A percentile compares a stretch with the other conserved stretches of the same genome.
These are phyloP conservation scores for Penicillium sp. DNA, from an alignment of 2,329 filamentous ascomycete species.

Conservation along the genomic window DNA sequence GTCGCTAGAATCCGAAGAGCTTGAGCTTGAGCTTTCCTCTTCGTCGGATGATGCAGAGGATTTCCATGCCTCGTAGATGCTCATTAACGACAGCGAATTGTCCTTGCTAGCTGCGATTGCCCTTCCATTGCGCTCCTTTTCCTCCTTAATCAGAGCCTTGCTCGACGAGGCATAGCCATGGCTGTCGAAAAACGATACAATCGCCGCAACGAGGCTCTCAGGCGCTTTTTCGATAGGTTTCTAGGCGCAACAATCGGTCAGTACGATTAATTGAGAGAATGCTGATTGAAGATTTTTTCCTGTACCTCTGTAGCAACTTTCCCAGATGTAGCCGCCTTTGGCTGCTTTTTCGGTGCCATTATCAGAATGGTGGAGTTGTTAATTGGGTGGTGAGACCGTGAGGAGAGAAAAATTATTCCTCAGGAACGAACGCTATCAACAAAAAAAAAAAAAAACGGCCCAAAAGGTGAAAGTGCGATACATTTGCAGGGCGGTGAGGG, in stretches of 20 bases:
- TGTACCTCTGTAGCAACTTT: constrained; percentile 15
- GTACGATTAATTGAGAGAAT: not conserved
- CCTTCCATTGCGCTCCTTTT: constrained; percentile 36
- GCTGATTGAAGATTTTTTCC: not conserved
- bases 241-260: not conserved
- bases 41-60: constrained; percentile 15
- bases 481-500: constrained; percentile 11
- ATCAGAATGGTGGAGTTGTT: not conserved
- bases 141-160: constrained; percentile 61
- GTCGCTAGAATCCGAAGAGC: constrained; percentile 25
- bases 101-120: constrained; percentile 22
- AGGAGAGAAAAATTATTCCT: not conserved
- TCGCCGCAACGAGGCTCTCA: constrained; percentile 56
- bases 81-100: constrained; percentile 35
- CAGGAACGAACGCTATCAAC: not conserved
- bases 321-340: constrained; percentile 21
- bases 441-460: constrained; percentile 9
- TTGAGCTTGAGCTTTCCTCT: constrained; percentile 1
- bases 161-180: constrained; percentile 62
- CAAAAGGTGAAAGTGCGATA: constrained; percentile 10
- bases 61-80: constrained; percentile 35
- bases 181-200: constrained; percentile 63
- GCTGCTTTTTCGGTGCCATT: constrained; percentile 27
- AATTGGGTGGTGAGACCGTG: not conserved
- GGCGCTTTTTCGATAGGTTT: not conserved